phyloP scores from a whole-genome alignment of 768 basidiomycete genomes.

The Tricholoma sp. region DNA sequence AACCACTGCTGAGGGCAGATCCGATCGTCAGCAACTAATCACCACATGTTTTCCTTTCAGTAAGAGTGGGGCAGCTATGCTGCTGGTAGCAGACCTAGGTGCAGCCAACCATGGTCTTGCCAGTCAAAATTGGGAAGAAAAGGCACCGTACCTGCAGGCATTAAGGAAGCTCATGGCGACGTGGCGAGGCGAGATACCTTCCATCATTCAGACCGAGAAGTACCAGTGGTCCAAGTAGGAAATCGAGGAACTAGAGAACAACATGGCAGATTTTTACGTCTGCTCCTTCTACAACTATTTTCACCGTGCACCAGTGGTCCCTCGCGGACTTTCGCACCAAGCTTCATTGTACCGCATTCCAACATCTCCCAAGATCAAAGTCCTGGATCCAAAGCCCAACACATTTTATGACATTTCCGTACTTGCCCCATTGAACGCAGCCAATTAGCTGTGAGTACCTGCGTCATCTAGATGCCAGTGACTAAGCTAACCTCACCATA shows the following conservation, averaged over 20 bases:
- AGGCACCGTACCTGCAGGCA: no score
- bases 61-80: not conserved
- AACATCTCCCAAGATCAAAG: not conserved
- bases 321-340: conserved; percentile 2
- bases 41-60: conserved; percentile 3
- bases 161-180: not conserved
- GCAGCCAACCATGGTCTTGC: no score
- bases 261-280: not conserved
- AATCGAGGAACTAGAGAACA: conserved; percentile 2
- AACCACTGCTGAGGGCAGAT: not conserved
- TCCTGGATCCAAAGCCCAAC: no score
- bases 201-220: not conserved
- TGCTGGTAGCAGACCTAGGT: no score
- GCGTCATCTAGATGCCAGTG: no score
- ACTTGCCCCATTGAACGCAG: no score
- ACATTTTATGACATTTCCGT: no score
- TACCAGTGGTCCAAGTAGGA: not conserved
- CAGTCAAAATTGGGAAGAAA: no score
- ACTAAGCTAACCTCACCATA: no score
- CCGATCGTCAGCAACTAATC: conserved; percentile 2
- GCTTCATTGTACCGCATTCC: not conserved
- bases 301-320: conserved; percentile 3
- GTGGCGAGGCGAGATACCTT: conserved; percentile 2
- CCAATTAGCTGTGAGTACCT: no score
- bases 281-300: conserved; percentile 11